phyloP scores from a whole-genome alignment of 2,329 filamentous ascomycete genomes.

The Fusarium anthophilum region DNA sequence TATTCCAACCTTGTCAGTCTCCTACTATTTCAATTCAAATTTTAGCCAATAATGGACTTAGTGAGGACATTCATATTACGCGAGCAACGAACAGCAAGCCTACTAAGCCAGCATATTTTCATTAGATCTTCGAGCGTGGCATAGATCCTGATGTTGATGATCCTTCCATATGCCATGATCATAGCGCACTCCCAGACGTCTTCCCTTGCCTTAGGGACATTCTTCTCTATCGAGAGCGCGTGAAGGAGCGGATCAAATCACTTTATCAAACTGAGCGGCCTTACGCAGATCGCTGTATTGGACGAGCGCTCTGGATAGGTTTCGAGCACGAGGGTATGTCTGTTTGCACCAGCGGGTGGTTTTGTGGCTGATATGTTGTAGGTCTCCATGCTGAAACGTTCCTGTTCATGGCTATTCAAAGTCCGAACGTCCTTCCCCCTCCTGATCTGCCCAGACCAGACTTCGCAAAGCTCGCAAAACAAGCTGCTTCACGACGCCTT shows the following conservation, averaged over 20 bases:
- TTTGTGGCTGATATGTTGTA: neutral
- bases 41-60: neutral
- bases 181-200: conserved; percentile 23
- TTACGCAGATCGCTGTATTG: neutral
- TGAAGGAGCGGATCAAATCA: neutral
- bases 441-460: neutral
- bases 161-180: conserved; percentile 21
- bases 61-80: conserved; percentile 20
- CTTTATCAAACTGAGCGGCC: conserved; percentile 1
- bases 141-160: conserved; percentile 22
- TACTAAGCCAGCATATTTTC: conserved; percentile 6
- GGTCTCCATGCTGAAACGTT: conserved; percentile 27
- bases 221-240: conserved; percentile 13
- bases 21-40: fast-evolving
- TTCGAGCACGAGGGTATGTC: conserved; percentile 25
- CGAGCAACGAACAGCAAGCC: neutral
- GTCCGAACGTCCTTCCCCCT: neutral
- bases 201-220: conserved; percentile 13
- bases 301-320: conserved; percentile 25
- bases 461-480: conserved; percentile 17
- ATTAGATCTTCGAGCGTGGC: conserved; percentile 12
- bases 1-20: conserved; percentile 25
- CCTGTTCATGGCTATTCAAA: conserved; percentile 30
- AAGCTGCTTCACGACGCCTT: neutral
- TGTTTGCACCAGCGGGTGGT: fast-evolving